Evolutionary conservation across 257 asterid genomes (phyloP).

Genomic region (Solanum arcanum): DNA sequence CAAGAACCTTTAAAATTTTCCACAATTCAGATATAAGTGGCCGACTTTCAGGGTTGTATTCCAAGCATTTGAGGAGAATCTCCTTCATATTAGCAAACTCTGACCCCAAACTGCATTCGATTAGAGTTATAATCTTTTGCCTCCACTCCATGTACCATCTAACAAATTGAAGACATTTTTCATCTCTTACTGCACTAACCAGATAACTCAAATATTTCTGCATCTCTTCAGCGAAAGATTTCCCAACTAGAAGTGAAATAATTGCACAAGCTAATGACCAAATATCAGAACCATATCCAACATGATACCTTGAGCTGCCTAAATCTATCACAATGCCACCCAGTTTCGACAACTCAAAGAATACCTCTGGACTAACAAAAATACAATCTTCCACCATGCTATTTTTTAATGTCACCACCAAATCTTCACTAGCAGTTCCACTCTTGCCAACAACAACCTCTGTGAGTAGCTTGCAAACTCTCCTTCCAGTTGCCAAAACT

Average conservation of each 20-base stretch:
- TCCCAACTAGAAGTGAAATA: constrained; percentile 45
- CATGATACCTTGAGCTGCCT: constrained; percentile 18
- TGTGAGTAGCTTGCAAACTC: constrained; percentile 12
- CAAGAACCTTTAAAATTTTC: constrained; percentile 47
- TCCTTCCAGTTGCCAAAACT: constrained; percentile 34
- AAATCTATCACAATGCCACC: constrained; percentile 22
- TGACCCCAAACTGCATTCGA: constrained; percentile 33
- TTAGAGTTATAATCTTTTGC: constrained; percentile 27
- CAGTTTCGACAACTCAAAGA: constrained; percentile 17
- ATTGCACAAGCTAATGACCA: constrained; percentile 76
- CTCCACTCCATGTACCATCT: constrained; percentile 35
- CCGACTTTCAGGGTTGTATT: constrained; percentile 40
- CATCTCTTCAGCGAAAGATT: constrained; percentile 36
- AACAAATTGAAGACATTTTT: constrained; percentile 18
- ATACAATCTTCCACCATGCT: constrained; percentile 19
- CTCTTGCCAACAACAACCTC: not conserved
- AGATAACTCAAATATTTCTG: constrained; percentile 17
- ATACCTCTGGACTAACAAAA: constrained; percentile 67
- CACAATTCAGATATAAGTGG: constrained; percentile 51
- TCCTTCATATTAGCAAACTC: constrained; percentile 22
- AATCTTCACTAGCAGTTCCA: not conserved
- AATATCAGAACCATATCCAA: constrained; percentile 59
- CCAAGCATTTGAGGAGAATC: constrained; percentile 48
- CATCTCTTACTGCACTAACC: constrained; percentile 16
- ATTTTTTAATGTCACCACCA: not conserved